Evolutionary conservation across 2,329 filamentous ascomycete species (phyloP).

Genomic region (Ceratocystis cubensis): DNA sequence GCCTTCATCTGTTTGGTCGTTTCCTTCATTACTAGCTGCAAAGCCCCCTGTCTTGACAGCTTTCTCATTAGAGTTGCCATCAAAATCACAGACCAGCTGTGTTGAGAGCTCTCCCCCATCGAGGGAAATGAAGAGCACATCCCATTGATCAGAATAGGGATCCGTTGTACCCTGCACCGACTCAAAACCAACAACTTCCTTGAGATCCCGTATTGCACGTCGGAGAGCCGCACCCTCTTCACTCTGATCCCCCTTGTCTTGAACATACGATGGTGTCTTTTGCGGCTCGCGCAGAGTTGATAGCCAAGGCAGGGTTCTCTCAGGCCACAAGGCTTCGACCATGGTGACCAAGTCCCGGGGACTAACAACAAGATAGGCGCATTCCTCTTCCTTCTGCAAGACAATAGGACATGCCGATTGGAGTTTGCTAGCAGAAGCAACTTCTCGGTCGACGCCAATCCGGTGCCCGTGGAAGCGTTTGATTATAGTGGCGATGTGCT

Average conservation of each 20-base stretch:
- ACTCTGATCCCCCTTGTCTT: conserved; percentile 34
- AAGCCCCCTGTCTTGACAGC: background rate
- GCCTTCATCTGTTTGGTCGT: background rate
- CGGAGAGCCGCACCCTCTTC: conserved; percentile 55
- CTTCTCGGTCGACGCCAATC: background rate
- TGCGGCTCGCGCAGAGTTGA: background rate
- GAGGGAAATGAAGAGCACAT: conserved; percentile 63
- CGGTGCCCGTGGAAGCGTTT: conserved; percentile 43
- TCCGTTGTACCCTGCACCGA: conserved; percentile 56
- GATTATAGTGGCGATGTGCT: conserved; percentile 60
- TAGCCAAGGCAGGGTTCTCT: conserved; percentile 48
- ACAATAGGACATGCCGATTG: background rate
- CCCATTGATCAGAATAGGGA: conserved; percentile 72
- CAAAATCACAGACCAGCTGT: conserved; percentile 58
- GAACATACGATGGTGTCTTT: background rate
- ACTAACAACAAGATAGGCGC: conserved; percentile 64
- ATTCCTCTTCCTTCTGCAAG: background rate
- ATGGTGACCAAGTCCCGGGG: conserved; percentile 68
- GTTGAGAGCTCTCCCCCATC: conserved; percentile 59
- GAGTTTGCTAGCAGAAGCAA: background rate
- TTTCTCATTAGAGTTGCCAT: conserved; percentile 24
- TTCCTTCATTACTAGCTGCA: conserved; percentile 36
- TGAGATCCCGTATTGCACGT: conserved; percentile 58
- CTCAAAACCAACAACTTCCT: conserved; percentile 50
- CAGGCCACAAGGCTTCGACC: conserved; percentile 73